Conservation (phyloP, 169 alveolate species). For the Babesia microti region DNA sequence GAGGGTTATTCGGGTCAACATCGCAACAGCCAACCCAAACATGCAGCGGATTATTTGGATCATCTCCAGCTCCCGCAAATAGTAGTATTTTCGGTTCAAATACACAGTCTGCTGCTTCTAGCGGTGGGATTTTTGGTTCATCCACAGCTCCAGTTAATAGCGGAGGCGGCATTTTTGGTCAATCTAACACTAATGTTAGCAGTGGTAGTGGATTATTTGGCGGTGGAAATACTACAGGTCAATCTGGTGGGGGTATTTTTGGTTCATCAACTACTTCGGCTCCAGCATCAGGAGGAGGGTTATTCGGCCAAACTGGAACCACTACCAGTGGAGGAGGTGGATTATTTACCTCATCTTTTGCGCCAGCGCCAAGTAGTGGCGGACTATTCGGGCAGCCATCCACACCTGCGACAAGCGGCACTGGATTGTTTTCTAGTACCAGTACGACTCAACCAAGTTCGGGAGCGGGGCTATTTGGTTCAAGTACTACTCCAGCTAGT, state of each 20-base stretch:
- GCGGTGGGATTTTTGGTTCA: neutral
- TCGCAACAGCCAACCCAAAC: constrained; percentile 6
- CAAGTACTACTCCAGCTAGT: no score
- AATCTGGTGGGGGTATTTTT: constrained; percentile 1
- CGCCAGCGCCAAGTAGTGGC: neutral
- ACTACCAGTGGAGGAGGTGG: neutral
- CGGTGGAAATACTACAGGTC: no score
- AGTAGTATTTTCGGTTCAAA: constrained; percentile 1
- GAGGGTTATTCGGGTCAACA: no score
- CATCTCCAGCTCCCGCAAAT: no score
- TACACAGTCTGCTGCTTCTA: constrained; percentile 2
- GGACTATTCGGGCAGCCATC: no score
- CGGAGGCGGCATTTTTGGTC: no score
- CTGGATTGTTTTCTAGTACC: no score
- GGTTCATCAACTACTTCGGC: constrained; percentile 1
- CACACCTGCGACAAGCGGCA: no score
- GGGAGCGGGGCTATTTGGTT: no score
- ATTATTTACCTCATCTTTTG: neutral
- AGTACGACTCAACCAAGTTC: no score
- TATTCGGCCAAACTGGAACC: constrained; percentile 1
- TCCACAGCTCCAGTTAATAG: constrained; percentile 1
- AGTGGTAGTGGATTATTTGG: no score
- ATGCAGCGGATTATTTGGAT: neutral
- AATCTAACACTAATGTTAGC: no score
- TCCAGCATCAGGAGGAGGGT: neutral